Evolutionary conservation across 2,329 filamentous ascomycete species (phyloP), one percentile per base, ranked within the genome.

Genomic region (Claviceps sp.): DNA sequence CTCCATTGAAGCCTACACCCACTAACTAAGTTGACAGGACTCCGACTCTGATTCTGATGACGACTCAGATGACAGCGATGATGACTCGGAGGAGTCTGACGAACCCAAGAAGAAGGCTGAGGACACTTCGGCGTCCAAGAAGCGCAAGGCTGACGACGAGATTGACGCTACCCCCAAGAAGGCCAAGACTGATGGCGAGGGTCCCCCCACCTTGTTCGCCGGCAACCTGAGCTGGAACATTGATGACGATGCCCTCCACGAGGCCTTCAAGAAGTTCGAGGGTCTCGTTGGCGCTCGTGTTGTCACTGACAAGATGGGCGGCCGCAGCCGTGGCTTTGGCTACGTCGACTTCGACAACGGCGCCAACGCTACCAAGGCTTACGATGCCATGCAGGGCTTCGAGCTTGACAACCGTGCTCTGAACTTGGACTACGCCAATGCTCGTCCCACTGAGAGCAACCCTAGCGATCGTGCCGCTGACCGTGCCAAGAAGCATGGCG

Each of bases 161-260:
- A 72, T 74, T 53, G 67, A 71, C 50, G 69, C 77, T 38, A 70
- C 72, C 16, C 65, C 76, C 55, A 88, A 87, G 79, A 86, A 86
- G 76, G 70, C 72, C 65, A 86, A 85, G 77, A 77, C 75, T 38
- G 78, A 82, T 52, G 48, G 50, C 34, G 67, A 75, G 54, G 67
- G 55, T 41, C 56, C 67, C 38, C 61, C 63, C 40, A 95, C 89
- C 62, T 82, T 96, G 51, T 96, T 95, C 69, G 82, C 89, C 58
- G 90, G 90, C 60, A 91, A 88, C 75, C 76, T 96, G 57, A 88
- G 86, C 70, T 96, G 89, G 89, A 87, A 84, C 65, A 76, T 95
- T 50, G 87, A 94, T 61, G 90, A 95, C 69, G 82, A 89, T 58
- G 81, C 80, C 72, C 82, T 96, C 57, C 77, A 79, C 59, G 78